A percentile compares a stretch with the other conserved stretches of the same genome.
phyloP scores from a whole-genome alignment of 129 eudicot genomes.

The Rutidosis leptorrhynchoides region DNA sequence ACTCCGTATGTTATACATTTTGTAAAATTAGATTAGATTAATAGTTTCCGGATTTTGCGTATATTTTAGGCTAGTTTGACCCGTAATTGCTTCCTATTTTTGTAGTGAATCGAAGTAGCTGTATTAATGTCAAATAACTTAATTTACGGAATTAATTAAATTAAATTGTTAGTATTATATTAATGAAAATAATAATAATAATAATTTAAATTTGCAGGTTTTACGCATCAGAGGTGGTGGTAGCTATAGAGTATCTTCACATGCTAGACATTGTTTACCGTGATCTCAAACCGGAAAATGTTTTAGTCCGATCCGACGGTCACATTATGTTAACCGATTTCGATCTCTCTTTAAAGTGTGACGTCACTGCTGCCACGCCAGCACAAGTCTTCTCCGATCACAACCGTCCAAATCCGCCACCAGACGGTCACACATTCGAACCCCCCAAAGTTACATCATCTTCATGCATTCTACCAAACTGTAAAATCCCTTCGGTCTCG shows the following conservation, averaged over 20 bases:
- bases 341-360: slow-evolving; percentile 83
- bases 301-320: slow-evolving; percentile 83
- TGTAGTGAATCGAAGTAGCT: slow-evolving; percentile 8
- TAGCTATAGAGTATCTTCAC: slow-evolving; percentile 86
- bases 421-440: slow-evolving; percentile 30
- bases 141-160: slow-evolving; percentile 13
- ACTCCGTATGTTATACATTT: background rate
- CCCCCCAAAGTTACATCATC: slow-evolving; percentile 59
- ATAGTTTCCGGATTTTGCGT: slow-evolving; percentile 16
- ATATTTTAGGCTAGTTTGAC: slow-evolving; percentile 17
- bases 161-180: background rate
- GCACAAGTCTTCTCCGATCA: slow-evolving; percentile 61
- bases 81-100: slow-evolving; percentile 17
- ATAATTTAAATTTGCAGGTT: slow-evolving; percentile 45
- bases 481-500: slow-evolving; percentile 84
- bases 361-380: slow-evolving; percentile 67
- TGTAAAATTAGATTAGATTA: background rate
- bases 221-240: slow-evolving; percentile 89
- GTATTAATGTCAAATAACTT: slow-evolving; percentile 3
- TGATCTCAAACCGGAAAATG: slow-evolving; percentile 95
- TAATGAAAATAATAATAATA: background rate
- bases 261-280: slow-evolving; percentile 98
- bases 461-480: slow-evolving; percentile 84
- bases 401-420: slow-evolving; percentile 30
- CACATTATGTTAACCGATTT: slow-evolving; percentile 95